Conservation (phyloP, 2,329 filamentous ascomycete species). For the Cladophialophora psammophila region DNA sequence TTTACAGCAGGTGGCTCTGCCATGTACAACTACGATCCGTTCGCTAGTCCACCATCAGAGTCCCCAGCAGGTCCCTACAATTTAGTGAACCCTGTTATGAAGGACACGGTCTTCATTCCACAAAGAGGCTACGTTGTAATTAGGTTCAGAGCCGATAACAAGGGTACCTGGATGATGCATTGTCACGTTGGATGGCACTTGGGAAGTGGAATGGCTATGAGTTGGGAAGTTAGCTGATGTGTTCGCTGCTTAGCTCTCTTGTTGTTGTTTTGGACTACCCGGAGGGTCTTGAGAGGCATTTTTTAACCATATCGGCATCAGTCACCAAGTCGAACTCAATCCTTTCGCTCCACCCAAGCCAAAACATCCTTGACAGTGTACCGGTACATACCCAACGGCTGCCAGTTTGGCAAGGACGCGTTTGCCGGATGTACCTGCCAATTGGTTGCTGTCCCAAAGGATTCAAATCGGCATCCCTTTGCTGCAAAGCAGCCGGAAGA, state of each 20-base stretch:
- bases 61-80: conserved; percentile 27
- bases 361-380: not conserved
- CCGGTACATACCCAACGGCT: not conserved
- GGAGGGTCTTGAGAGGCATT: not conserved
- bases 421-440: not conserved
- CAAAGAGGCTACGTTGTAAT: conserved; percentile 35
- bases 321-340: not conserved
- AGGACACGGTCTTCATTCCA: conserved; percentile 28
- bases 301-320: not conserved
- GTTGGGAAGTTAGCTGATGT: conserved; percentile 41
- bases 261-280: not conserved
- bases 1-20: conserved; percentile 11
- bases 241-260: not conserved
- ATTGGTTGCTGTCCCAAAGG: not conserved
- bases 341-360: not conserved
- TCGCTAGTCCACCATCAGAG: conserved; percentile 9
- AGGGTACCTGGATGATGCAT: conserved; percentile 48
- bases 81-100: conserved; percentile 15
- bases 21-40: conserved; percentile 27
- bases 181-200: conserved; percentile 50
- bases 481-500: not conserved
- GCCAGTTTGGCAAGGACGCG: not conserved
- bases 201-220: conserved; percentile 56
- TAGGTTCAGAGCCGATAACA: conserved; percentile 48
- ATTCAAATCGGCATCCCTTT: not conserved